phyloP scores from a whole-genome alignment of 2,329 filamentous ascomycete species.

The Tolypocladium ovalisporum region DNA sequence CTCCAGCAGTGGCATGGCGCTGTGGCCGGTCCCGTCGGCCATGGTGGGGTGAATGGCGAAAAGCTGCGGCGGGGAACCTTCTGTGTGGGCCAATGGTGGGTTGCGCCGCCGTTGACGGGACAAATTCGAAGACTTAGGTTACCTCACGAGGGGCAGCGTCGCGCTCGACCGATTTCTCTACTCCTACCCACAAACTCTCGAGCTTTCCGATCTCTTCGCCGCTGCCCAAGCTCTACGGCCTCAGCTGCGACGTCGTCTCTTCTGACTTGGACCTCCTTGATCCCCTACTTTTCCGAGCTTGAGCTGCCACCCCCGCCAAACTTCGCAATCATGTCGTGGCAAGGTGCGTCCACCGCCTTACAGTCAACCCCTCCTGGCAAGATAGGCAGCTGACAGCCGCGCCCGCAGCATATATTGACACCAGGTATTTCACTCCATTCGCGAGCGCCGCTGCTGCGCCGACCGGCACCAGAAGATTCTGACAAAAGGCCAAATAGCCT shows the following conservation, averaged over 20 bases:
- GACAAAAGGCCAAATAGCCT: conserved; percentile 43
- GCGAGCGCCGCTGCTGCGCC: not conserved
- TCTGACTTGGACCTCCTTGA: not conserved
- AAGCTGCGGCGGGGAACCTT: conserved; percentile 6
- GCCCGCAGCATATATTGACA: conserved; percentile 37
- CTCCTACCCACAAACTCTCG: not conserved
- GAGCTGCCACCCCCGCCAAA: conserved; percentile 1
- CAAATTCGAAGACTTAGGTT: not conserved
- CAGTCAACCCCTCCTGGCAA: conserved; percentile 15
- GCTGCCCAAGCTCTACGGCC: not conserved
- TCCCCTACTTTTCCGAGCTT: not conserved
- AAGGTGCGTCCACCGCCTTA: conserved; percentile 42
- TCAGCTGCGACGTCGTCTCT: not conserved
- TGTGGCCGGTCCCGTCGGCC: too few relatives aligned
- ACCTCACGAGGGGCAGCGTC: not conserved
- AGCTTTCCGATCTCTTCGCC: not conserved
- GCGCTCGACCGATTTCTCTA: not conserved
- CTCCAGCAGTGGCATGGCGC: not conserved
- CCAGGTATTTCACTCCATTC: conserved; percentile 26
- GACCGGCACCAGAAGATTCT: conserved; percentile 6
- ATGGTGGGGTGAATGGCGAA: conserved; percentile 7
- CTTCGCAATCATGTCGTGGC: conserved; percentile 55
- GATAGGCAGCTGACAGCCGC: conserved; percentile 2
- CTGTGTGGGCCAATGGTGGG: not conserved
- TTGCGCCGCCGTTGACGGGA: not conserved